A percentile compares a stretch with the other conserved stretches of the same genome.
phyloP scores from a whole-genome alignment of 371 early-diverging fungal genomes.

The Mortierella sp. region DNA sequence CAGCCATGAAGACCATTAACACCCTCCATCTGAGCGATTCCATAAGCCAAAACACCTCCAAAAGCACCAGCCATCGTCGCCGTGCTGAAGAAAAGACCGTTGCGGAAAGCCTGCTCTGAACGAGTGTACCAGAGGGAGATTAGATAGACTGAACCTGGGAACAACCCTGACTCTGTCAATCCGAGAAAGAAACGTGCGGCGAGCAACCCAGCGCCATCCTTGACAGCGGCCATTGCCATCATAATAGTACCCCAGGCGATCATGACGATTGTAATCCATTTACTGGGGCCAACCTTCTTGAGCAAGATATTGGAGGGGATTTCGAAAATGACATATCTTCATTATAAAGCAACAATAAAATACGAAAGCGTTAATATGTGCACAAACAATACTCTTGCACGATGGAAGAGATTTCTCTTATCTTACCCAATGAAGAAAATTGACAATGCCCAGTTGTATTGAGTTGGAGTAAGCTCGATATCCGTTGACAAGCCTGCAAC shows the following conservation, averaged over 20 bases:
- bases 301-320: conserved; percentile 80
- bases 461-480: conserved; percentile 57
- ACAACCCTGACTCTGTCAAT: conserved; percentile 77
- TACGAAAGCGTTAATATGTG: not conserved
- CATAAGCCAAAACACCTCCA: conserved; percentile 76
- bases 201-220: conserved; percentile 62
- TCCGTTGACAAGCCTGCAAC: conserved; percentile 63
- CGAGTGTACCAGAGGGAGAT: conserved; percentile 77
- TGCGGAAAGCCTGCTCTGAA: conserved; percentile 77
- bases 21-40: conserved; percentile 74
- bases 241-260: conserved; percentile 76
- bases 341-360: not conserved
- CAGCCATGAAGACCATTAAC: conserved; percentile 62
- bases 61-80: conserved; percentile 82
- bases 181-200: conserved; percentile 79
- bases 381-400: conserved; percentile 3
- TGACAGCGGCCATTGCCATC: conserved; percentile 71
- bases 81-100: conserved; percentile 80
- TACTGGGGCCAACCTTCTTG: conserved; percentile 74
- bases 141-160: conserved; percentile 80
- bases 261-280: conserved; percentile 82
- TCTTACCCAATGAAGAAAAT: conserved; percentile 75
- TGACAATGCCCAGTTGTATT: conserved; percentile 71
- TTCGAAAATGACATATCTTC: conserved; percentile 71
- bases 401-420: not conserved